Evolutionary conservation across 306 rosid genomes (phyloP), one percentile per base, ranked within the genome.

Genomic region (Luffa aegyptiaca): DNA sequence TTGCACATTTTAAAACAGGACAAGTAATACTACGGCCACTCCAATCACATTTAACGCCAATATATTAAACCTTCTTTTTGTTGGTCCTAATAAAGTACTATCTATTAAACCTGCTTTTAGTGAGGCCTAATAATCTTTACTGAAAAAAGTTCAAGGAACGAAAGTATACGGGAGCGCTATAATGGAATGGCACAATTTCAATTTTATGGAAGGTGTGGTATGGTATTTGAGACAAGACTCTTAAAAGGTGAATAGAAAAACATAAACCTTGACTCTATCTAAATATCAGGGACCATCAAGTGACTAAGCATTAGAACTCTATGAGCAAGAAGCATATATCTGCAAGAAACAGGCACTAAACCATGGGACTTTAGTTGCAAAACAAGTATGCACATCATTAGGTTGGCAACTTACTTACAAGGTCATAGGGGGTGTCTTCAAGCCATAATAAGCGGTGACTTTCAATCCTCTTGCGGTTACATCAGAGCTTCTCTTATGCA

Each of bases 361-460:
- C 26, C 42, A 72, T 46, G 58, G 77, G 1, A 12, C 8, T 20
- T 46, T 21, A 2, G 56, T 71, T 21, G 57, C 57, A 71, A 20
- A 46, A 44, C 5, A 45, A 45, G 56, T 5, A 6, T 5, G 58
- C 41, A 72, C 77, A 72, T 10, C 2, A 45, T 14, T 45, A 26
- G 55, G 18, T 58, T 73, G 75, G 57, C 31, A 26, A 26, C 31
- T 78, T 26, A 86, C 97, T 91, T 81, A 95, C 97, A 82, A 88
- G 92, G 82, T 88, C 88, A 84, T 88, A 95, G 41, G 97, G 16
- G 97, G 99, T 35, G 90, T 87, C 92, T 83, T 93, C 90, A 93
- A 85, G 85, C 97, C 94, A 83, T 92, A 88, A 86, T 89, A 93
- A 81, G 91, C 87, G 57, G 78, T 80, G 76, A 90, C 83, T 79